Evolutionary conservation across 2,329 filamentous ascomycete genomes (phyloP), one percentile per base, ranked within the genome.

Genomic region (Fusarium zealandicum): DNA sequence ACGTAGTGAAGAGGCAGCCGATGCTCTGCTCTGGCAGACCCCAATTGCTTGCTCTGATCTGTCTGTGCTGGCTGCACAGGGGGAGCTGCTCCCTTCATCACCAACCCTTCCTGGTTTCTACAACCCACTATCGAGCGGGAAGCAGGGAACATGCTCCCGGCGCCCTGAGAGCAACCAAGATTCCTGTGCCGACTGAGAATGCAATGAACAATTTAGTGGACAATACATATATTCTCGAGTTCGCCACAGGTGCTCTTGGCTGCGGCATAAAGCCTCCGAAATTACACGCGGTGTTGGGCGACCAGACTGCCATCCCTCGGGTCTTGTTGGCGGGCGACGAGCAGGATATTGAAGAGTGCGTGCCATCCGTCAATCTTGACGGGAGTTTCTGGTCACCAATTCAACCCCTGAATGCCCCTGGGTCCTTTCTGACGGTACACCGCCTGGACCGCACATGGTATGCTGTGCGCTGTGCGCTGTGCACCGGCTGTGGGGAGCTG

Each of bases 211-310:
- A 20, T 20, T 4, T 27, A 43, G 14, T 25, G 31, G 39, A 20
- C 32, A 44, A 37, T 38, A 32, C 20, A 31, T 22, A 22, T 37
- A 37, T 31, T 38, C 25, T 44, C 32, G 6, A 22, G 12, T 17
- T 37, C n/a, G 31, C 12, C 4, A 3, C 13, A 16, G 22, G 18
- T 13, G 12, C 32, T 41, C 4, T 6, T 20, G 20, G 20, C 20
- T 27, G 22, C 55, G 43, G 55, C 54, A 54, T 58, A 38, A 54
- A 48, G 30, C 17, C 42, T 58, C 55, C 53, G 54, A 58, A 52
- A 59, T 59, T 53, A 54, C 41, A 48, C 37, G 22, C 47, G 28
- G n/a, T n/a, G n/a, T n/a, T n/a, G n/a, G 20, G 30, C 38, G 33
- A 43, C 44, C 35, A 4, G 11, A 20, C 25, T 30, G 33, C 42